Percentiles rank a stretch among this genome's conserved stretches.
phyloP scores from a whole-genome alignment of 2,329 filamentous ascomycete species.

The Dactylellina cionopaga region DNA sequence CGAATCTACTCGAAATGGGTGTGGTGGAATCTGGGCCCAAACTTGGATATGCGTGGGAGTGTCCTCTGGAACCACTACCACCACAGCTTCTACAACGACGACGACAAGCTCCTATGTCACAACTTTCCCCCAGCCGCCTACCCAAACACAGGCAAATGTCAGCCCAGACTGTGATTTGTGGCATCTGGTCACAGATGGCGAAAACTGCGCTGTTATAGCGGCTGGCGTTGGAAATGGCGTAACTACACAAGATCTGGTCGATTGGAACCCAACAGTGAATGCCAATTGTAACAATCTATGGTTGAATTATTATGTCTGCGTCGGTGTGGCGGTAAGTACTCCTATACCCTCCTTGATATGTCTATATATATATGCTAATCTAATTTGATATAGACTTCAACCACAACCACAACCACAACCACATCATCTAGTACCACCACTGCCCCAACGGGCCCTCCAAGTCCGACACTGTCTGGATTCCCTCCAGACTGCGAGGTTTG shows the following conservation, averaged over 20 bases:
- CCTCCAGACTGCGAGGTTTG: slow-evolving; percentile 23
- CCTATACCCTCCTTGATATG: neutral
- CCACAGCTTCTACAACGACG: neutral
- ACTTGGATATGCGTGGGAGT: slow-evolving; percentile 31
- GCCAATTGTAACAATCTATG: slow-evolving; percentile 9
- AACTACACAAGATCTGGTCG: slow-evolving; percentile 6
- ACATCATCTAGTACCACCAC: slow-evolving; percentile 6
- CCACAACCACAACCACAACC: neutral
- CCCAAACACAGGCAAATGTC: slow-evolving; percentile 12
- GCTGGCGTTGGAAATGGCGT: slow-evolving; percentile 16
- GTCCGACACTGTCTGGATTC: slow-evolving; percentile 28
- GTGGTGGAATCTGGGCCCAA: slow-evolving; percentile 9
- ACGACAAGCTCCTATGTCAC: slow-evolving; percentile 11
- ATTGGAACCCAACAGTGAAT: slow-evolving; percentile 29
- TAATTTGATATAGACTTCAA: neutral
- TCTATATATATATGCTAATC: neutral
- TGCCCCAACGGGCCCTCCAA: neutral
- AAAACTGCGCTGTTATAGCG: slow-evolving; percentile 19
- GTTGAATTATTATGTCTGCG: slow-evolving; percentile 24
- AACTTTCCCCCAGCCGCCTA: slow-evolving; percentile 4
- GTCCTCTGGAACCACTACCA: neutral
- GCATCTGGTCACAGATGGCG: slow-evolving; percentile 7
- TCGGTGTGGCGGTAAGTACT: slow-evolving; percentile 26
- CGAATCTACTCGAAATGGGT: slow-evolving; percentile 5
- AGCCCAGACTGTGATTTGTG: slow-evolving; percentile 15